Evolutionary conservation across 345 rosid genomes (phyloP).

Genomic region (Erodium maritimum): DNA sequence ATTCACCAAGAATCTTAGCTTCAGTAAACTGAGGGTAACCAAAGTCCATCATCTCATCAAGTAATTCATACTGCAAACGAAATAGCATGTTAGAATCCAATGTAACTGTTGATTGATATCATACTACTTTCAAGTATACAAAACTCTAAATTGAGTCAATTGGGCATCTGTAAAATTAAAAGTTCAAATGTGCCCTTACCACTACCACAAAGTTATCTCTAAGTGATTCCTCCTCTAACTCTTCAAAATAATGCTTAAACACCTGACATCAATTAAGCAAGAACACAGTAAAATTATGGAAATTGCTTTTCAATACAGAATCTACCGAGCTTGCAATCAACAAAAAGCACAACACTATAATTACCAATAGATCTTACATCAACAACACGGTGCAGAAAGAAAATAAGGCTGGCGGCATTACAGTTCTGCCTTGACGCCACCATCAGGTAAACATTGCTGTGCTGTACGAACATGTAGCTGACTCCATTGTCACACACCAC

Average conservation of each 20-base stretch:
- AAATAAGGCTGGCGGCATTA: conserved; percentile 87
- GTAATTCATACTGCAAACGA: conserved; percentile 72
- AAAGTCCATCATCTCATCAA: conserved; percentile 98
- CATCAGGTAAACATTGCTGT: conserved; percentile 86
- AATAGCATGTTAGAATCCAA: conserved; percentile 3
- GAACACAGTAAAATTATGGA: not conserved
- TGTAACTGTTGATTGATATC: not conserved
- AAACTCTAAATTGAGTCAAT: not conserved
- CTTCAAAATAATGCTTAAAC: conserved; percentile 95
- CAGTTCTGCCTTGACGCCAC: conserved; percentile 87
- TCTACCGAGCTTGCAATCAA: not conserved
- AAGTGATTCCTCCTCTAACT: conserved; percentile 89
- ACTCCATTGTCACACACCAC: conserved; percentile 93
- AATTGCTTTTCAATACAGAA: not conserved
- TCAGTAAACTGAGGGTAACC: conserved; percentile 94
- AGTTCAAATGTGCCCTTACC: conserved; percentile 31
- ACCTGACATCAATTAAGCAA: conserved; percentile 28
- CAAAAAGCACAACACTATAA: not conserved
- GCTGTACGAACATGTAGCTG: conserved; percentile 86
- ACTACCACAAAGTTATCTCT: conserved; percentile 97
- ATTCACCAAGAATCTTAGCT: conserved; percentile 85
- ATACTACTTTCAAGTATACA: no score
- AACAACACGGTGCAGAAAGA: conserved; percentile 79
- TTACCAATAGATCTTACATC: conserved; percentile 48
- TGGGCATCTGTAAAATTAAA: not conserved